phyloP scores from a whole-genome alignment of 2,329 filamentous ascomycete genomes.

The Cladosporium colombiae region DNA sequence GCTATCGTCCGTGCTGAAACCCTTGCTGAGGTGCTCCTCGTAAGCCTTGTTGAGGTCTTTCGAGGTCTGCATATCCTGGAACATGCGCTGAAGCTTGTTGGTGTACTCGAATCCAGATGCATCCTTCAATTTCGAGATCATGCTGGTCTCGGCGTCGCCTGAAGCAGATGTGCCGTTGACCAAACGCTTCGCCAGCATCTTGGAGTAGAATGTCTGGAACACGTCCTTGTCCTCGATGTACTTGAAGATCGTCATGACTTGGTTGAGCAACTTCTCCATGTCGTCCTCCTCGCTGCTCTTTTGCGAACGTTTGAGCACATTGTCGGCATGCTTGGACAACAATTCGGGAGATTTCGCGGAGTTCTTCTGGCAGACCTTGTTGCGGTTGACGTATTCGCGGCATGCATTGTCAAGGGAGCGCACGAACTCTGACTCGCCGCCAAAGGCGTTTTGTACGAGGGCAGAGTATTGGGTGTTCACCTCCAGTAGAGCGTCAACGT shows the following conservation, averaged over 20 bases:
- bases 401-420: conserved; percentile 95
- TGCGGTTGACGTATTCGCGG: conserved; percentile 96
- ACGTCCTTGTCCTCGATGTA: conserved; percentile 99
- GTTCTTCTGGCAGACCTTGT: conserved; percentile 90
- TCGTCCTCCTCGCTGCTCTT: conserved; percentile 93
- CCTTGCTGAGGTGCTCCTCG: conserved; percentile 70
- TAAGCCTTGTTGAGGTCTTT: conserved; percentile 93
- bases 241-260: conserved; percentile 99
- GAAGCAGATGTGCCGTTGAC: conserved; percentile 95
- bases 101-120: conserved; percentile 99
- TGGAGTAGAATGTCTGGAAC: conserved; percentile 99
- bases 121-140: conserved; percentile 99
- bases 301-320: conserved; percentile 86
- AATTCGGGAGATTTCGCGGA: conserved; percentile 94
- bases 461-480: conserved; percentile 92
- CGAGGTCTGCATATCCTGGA: conserved; percentile 98
- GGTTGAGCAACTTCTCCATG: conserved; percentile 80
- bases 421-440: conserved; percentile 94
- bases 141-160: conserved; percentile 96
- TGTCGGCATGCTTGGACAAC: conserved; percentile 92
- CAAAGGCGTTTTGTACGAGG: conserved; percentile 89
- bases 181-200: conserved; percentile 90
- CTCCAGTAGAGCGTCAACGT: conserved; percentile 91
- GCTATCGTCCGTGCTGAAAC: conserved; percentile 61
- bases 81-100: conserved; percentile 99